Percentiles rank a stretch among this genome's conserved stretches.
phyloP scores from a whole-genome alignment of 2,329 filamentous ascomycete genomes.

The Fusarium sublunatum region DNA sequence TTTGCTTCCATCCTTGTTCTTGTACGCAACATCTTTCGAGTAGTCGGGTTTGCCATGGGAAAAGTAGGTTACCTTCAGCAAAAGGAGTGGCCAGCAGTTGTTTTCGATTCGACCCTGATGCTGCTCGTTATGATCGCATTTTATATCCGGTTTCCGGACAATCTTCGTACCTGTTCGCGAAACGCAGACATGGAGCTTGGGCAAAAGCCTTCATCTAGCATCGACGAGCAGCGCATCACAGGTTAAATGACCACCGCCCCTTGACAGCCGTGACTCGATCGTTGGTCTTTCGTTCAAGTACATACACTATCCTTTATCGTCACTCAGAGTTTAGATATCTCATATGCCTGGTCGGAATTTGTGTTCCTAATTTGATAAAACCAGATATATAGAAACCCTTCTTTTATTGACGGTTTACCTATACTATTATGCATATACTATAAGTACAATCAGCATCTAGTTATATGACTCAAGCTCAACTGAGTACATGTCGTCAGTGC shows the following conservation, averaged over 20 bases:
- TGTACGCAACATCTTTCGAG: constrained; percentile 21
- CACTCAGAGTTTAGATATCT: no score
- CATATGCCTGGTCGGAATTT: no score
- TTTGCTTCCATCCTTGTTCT: constrained; percentile 10
- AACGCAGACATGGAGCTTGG: constrained; percentile 3
- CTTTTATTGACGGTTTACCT: no score
- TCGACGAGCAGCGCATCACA: neutral
- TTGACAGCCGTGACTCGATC: no score
- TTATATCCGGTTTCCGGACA: constrained; percentile 18
- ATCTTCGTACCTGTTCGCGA: neutral
- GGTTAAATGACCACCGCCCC: no score
- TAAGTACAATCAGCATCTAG: no score
- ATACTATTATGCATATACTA: no score
- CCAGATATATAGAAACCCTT: no score
- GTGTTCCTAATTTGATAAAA: no score
- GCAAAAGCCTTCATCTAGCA: accelerated
- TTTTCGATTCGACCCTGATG: constrained; percentile 27
- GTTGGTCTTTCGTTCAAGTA: no score
- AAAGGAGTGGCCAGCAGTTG: constrained; percentile 34
- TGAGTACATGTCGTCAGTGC: constrained; percentile 1
- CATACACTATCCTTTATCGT: no score
- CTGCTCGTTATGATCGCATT: constrained; percentile 23
- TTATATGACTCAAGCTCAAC: constrained; percentile 11
- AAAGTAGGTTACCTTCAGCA: constrained; percentile 26
- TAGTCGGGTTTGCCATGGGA: constrained; percentile 27